Evolutionary conservation across 1,284 basidiomycete species (phyloP), one percentile per base, ranked within the genome.

Genomic region (Inonotus hispidus): DNA sequence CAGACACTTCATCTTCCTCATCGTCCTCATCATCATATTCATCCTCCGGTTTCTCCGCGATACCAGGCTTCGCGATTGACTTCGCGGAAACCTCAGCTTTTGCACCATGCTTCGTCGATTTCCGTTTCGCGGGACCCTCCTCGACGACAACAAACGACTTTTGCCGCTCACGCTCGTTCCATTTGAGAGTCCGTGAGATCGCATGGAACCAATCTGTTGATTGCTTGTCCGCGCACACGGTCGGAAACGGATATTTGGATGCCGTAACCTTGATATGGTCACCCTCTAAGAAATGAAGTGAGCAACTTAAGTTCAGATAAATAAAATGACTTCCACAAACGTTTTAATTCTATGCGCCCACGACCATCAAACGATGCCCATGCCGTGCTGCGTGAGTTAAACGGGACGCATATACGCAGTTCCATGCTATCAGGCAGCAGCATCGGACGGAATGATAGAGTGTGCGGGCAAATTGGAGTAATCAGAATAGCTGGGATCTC

Each of bases 291-390:
- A 3, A 25, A 47, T 25, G 19, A 43, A 67, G 6, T 66, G 66
- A 29, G 56, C 27, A 53, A 16, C 21, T 53, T 32, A 32, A 19
- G 14, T 52, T 52, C 6, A 57, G 52, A 27, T 13, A 29, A 35
- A 41, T 37, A 38, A 32, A 41, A 29, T 19, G 23, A n/a, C n/a
- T 25, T 13, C 23, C 4, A 80, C 91, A 71, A 69, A 94, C 94
- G 95, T 75, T 91, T 92, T 19, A 98, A 78, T 75, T 99, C 97
- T 14, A 99, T 92, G 27, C 97, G 85, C 1, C 97, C 97, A 55
- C 97, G 85, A 14, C 97, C 97, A 70, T 99, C 97, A 70, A 99
- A 99, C 41, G 93, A 95, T 10, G 94, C 97, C 97, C 97, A 99
- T 3, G 97, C 97, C 0, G 96, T 99, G 70, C 93, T 95, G 45